A percentile compares a stretch with the other conserved stretches of the same genome.
Evolutionary conservation across 106 monocot genomes (phyloP).

Genomic region (Amphibolis antarctica): DNA sequence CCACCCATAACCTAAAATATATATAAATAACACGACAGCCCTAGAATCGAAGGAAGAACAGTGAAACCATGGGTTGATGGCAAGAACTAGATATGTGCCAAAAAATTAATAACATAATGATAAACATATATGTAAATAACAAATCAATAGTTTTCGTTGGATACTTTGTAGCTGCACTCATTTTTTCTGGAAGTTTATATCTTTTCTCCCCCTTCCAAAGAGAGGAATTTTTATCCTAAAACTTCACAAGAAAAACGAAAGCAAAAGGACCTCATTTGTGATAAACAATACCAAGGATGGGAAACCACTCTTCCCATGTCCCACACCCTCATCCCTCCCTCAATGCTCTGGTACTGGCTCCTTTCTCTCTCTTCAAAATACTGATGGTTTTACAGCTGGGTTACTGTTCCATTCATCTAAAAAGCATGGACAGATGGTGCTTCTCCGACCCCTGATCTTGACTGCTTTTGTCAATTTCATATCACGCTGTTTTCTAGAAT

Average conservation of each 20-base stretch:
- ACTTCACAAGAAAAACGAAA: constrained; percentile 13
- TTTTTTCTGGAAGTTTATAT: constrained; percentile 4
- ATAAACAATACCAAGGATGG: neutral
- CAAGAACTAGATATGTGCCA: neutral
- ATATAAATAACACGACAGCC: too few species aligned
- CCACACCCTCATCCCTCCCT: neutral
- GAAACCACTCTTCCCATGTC: constrained; percentile 7
- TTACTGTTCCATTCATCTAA: constrained; percentile 17
- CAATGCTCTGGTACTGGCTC: neutral
- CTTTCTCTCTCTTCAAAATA: constrained; percentile 1
- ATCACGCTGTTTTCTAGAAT: neutral
- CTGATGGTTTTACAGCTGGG: constrained; percentile 8
- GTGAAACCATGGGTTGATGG: neutral
- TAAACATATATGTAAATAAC: neutral
- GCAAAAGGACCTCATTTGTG: constrained; percentile 8
- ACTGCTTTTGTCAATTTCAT: constrained; percentile 15
- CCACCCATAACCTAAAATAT: too few species aligned
- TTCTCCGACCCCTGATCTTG: constrained; percentile 7
- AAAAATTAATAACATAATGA: neutral
- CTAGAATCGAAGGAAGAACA: too few species aligned
- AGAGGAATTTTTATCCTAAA: neutral
- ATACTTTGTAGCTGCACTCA: neutral
- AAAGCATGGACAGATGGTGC: constrained; percentile 13
- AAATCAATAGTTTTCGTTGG: neutral
- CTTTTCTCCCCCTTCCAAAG: constrained; percentile 3